Evolutionary conservation across 345 rosid genomes (phyloP).

Genomic region (Hypericum androsaemum): DNA sequence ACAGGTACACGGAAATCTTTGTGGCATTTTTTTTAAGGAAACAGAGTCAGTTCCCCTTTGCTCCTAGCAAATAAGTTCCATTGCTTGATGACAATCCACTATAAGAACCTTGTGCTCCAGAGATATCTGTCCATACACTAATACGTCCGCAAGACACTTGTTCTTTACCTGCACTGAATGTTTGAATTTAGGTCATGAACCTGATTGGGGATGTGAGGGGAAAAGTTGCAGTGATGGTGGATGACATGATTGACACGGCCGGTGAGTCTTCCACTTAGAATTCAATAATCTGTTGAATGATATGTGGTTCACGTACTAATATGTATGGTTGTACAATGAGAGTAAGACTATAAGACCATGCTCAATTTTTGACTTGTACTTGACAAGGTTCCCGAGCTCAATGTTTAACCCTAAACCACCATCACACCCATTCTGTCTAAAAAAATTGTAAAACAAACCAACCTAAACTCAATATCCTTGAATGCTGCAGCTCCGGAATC

Average conservation of each 20-base stretch:
- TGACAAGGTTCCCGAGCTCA: too few relatives aligned
- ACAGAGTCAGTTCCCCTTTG: background rate
- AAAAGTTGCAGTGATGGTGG: constrained; percentile 94
- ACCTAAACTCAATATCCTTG: too few relatives aligned
- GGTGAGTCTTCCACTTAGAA: constrained; percentile 35
- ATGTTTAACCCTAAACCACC: too few relatives aligned
- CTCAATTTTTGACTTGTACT: too few relatives aligned
- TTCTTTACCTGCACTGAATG: background rate
- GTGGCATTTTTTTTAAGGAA: background rate
- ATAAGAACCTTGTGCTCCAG: background rate
- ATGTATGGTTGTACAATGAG: constrained; percentile 1
- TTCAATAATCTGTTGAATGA: constrained; percentile 5
- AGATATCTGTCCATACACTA: background rate
- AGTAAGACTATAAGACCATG: background rate
- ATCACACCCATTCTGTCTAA: too few relatives aligned
- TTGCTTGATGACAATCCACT: background rate
- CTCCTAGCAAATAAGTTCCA: background rate
- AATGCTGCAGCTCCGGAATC: too few relatives aligned
- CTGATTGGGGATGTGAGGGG: constrained; percentile 95
- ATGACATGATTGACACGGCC: constrained; percentile 98
- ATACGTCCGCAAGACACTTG: background rate
- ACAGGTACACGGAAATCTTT: too few relatives aligned
- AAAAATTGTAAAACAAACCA: too few relatives aligned
- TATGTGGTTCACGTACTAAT: background rate
- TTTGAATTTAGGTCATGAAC: constrained; percentile 73